Conservation (phyloP, 495 filamentous ascomycete genomes). For the Pseudoneurospora amorphoporcata region DNA sequence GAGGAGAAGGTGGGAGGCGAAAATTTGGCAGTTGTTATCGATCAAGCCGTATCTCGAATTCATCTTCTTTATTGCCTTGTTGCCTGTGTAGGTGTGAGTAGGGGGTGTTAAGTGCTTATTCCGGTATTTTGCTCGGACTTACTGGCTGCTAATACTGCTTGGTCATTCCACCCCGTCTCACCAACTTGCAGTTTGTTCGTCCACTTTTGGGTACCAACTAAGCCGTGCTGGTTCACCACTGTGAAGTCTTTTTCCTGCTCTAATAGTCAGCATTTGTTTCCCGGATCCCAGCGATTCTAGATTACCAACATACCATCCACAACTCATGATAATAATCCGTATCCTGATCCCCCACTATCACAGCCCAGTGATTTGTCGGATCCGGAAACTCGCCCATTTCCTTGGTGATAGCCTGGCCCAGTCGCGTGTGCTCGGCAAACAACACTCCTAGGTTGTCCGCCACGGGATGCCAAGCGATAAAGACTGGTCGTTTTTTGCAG, state of each 20-base stretch:
- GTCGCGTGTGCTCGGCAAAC: constrained; percentile 33
- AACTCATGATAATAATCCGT: constrained; percentile 33
- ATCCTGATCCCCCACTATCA: constrained; percentile 24
- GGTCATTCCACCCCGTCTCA: constrained; percentile 36
- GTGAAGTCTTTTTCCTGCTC: constrained; percentile 26
- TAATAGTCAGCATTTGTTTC: not conserved
- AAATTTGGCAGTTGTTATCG: constrained; percentile 41
- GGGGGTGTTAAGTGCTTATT: not conserved
- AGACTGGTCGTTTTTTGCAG: constrained; percentile 10
- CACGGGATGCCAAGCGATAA: constrained; percentile 40
- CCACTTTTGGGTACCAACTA: not conserved
- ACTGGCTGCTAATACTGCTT: constrained; percentile 33
- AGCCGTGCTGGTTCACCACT: not conserved
- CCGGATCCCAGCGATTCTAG: not conserved
- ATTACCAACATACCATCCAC: constrained; percentile 22
- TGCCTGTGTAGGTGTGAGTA: constrained; percentile 10
- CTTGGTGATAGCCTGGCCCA: constrained; percentile 33
- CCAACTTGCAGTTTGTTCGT: constrained; percentile 30
- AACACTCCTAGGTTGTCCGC: constrained; percentile 30
- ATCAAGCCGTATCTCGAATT: constrained; percentile 36
- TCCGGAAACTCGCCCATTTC: constrained; percentile 33
- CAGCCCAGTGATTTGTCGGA: constrained; percentile 42
- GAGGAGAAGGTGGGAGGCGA: constrained; percentile 10
- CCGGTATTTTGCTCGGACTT: constrained; percentile 1
- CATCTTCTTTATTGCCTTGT: constrained; percentile 36